Percentiles rank a stretch among this genome's conserved stretches.
Evolutionary conservation across 345 rosid species (phyloP).

Genomic region (Stellera chamaejasme): DNA sequence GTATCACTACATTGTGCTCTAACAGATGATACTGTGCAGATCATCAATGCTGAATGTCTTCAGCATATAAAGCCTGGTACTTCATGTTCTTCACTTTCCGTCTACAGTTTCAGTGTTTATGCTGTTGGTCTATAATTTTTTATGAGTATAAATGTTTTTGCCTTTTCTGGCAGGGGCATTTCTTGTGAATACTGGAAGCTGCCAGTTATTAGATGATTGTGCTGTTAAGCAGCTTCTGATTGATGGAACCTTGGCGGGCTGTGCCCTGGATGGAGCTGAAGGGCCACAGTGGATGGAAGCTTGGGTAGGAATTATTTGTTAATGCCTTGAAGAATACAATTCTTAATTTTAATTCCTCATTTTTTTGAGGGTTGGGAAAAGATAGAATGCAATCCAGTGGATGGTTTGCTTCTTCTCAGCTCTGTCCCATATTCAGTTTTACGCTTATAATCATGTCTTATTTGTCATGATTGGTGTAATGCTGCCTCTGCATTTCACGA

Average conservation of each 20-base stretch:
- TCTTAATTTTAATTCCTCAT: no score
- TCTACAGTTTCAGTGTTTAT: conserved; percentile 2
- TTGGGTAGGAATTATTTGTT: conserved; percentile 57
- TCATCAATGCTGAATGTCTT: conserved; percentile 88
- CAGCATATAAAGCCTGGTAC: conserved; percentile 96
- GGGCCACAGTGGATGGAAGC: conserved; percentile 99
- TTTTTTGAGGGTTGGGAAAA: no score
- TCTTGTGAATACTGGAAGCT: conserved; percentile 94
- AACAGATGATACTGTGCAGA: conserved; percentile 88
- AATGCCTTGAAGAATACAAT: background rate
- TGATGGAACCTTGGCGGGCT: conserved; percentile 94
- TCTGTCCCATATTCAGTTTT: no score
- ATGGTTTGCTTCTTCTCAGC: background rate
- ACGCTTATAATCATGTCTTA: no score
- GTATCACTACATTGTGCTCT: conserved; percentile 88
- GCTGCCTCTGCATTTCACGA: no score
- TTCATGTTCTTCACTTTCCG: background rate
- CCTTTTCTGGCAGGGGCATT: conserved; percentile 60
- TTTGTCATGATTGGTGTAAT: no score
- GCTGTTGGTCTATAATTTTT: conserved; percentile 5
- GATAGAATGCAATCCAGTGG: no score
- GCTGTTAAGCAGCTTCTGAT: conserved; percentile 86
- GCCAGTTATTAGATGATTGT: conserved; percentile 93
- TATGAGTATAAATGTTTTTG: background rate
- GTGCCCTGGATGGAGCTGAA: conserved; percentile 98